Conservation (phyloP, 352 stramenopile species). For the Thalassiosira exigua region DNA sequence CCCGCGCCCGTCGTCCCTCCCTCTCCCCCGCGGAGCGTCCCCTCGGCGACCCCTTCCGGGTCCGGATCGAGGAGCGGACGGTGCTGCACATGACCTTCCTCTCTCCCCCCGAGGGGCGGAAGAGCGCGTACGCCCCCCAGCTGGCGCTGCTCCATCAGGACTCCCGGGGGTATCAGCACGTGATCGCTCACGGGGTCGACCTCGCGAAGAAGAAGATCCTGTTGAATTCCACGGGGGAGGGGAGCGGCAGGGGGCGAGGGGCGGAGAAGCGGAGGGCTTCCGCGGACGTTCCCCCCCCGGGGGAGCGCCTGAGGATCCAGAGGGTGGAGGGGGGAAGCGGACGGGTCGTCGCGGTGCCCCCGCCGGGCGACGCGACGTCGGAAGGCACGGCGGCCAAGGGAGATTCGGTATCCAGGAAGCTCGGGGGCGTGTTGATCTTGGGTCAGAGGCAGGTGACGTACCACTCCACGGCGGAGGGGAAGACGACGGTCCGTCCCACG, state of each 20-base stretch:
- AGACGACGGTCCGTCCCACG: slow-evolving; percentile 67
- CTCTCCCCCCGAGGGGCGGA: not conserved
- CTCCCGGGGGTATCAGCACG: slow-evolving; percentile 66
- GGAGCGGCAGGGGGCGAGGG: not conserved
- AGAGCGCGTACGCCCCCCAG: slow-evolving; percentile 56
- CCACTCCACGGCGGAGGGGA: slow-evolving; percentile 43
- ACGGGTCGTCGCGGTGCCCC: slow-evolving; percentile 70
- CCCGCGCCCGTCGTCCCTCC: not conserved
- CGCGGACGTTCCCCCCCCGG: slow-evolving; percentile 18
- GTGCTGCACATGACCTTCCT: slow-evolving; percentile 71
- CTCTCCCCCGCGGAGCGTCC: not conserved
- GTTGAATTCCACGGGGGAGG: slow-evolving; percentile 19
- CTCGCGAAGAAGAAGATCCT: slow-evolving; percentile 37
- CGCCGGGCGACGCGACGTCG: slow-evolving; percentile 13
- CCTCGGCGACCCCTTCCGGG: slow-evolving; percentile 71
- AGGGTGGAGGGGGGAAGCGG: slow-evolving; percentile 72
- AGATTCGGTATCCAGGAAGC: not conserved
- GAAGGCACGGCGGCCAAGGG: not conserved
- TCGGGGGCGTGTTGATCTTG: slow-evolving; percentile 74
- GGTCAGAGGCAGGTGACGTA: slow-evolving; percentile 80
- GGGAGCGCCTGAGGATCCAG: slow-evolving; percentile 55
- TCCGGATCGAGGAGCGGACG: slow-evolving; percentile 74
- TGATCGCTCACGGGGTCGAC: slow-evolving; percentile 70
- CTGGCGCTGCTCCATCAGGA: slow-evolving; percentile 81
- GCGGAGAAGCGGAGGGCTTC: not conserved